These are phyloP conservation scores for Debaryomyces coudertii DNA, from an alignment of 1,139 yeast species.

Conservation along the genomic window DNA sequence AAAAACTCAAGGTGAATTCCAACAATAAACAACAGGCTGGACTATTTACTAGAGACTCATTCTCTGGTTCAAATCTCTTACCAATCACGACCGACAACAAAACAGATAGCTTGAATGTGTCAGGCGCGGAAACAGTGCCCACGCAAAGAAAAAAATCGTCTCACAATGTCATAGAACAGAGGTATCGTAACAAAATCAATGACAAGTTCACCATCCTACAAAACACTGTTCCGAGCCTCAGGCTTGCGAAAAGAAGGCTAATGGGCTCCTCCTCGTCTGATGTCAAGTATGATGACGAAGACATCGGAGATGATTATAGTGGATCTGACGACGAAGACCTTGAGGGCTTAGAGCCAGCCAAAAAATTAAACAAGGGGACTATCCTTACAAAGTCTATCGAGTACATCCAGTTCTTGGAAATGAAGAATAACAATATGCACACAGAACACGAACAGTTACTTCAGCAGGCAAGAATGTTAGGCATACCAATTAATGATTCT, in stretches of 20 bases:
- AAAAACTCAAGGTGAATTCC: no score
- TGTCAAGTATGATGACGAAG: conserved; percentile 18
- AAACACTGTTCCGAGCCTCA: conserved; percentile 45
- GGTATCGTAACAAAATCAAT: conserved; percentile 50
- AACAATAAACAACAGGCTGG: no score
- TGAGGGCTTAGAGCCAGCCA: conserved; percentile 51
- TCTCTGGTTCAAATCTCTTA: neutral
- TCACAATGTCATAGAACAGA: conserved; percentile 50
- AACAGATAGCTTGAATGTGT: neutral
- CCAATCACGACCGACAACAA: neutral
- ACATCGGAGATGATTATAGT: conserved; percentile 11
- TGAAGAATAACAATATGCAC: conserved; percentile 40
- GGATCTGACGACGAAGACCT: conserved; percentile 27
- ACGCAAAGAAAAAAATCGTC: conserved; percentile 30
- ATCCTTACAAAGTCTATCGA: conserved; percentile 48
- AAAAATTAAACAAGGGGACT: conserved; percentile 49
- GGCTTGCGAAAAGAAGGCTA: conserved; percentile 30
- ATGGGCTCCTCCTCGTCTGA: conserved; percentile 13
- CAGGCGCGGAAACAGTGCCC: neutral
- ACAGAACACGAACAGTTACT: conserved; percentile 38
- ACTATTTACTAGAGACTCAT: neutral
- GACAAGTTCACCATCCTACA: conserved; percentile 47
- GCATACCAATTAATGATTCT: conserved; percentile 22
- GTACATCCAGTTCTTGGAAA: conserved; percentile 46
- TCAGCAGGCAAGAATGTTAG: conserved; percentile 31